Percentiles rank a stretch among this genome's conserved stretches.
Conservation (phyloP, 257 asterid species). For the Salvia splendens region DNA sequence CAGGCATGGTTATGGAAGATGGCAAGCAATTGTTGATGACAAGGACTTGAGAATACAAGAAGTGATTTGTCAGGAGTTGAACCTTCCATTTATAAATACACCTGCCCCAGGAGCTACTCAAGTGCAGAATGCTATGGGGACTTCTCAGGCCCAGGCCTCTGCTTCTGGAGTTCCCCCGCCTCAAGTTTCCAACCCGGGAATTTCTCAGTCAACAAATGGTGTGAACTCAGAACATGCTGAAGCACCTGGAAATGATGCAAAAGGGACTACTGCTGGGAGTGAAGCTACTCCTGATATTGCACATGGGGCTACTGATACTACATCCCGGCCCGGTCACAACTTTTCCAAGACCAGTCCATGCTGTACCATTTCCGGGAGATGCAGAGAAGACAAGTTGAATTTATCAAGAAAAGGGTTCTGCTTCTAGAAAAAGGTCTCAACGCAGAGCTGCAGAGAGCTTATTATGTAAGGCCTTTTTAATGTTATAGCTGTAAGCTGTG, state of each 20-base stretch:
- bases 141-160: conserved; percentile 47
- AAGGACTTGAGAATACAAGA: conserved; percentile 84
- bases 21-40: conserved; percentile 98
- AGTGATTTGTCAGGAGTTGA: conserved; percentile 83
- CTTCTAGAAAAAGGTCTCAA: conserved; percentile 84
- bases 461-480: conserved; percentile 58
- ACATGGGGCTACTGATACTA: conserved; percentile 57
- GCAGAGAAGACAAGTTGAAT: conserved; percentile 93
- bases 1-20: conserved; percentile 97
- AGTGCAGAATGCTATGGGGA: conserved; percentile 40
- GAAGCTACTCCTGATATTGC: conserved; percentile 52
- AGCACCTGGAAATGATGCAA: conserved; percentile 49
- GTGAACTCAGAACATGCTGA: conserved; percentile 44
- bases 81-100: conserved; percentile 58
- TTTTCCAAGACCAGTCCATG: conserved; percentile 58
- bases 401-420: conserved; percentile 86
- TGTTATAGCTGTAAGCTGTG: conserved; percentile 20
- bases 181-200: conserved; percentile 43
- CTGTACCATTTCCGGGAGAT: conserved; percentile 76
- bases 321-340: conserved; percentile 52
- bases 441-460: conserved; percentile 65
- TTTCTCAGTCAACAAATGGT: conserved; percentile 49
- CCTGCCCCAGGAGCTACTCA: conserved; percentile 68
- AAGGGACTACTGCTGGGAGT: conserved; percentile 44
- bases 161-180: conserved; percentile 48